Evolutionary conservation across 2,329 filamentous ascomycete genomes (phyloP).

Genomic region (Colletotrichum orbiculare): DNA sequence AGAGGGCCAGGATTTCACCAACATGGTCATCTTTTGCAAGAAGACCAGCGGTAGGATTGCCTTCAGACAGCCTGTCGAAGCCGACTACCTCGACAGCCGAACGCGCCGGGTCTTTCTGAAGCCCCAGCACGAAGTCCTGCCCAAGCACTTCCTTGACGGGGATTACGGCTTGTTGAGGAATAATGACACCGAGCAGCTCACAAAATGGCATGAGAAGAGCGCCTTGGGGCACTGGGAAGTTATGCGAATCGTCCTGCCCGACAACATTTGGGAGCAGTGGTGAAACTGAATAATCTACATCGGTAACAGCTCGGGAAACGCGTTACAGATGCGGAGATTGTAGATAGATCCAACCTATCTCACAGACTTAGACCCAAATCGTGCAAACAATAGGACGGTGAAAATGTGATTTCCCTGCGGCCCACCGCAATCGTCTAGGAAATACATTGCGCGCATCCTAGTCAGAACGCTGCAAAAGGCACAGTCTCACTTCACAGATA

Average conservation of each 20-base stretch:
- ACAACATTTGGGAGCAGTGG: conserved; percentile 88
- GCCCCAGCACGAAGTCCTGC: conserved; percentile 77
- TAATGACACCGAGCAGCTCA: conserved; percentile 74
- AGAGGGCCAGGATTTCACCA: conserved; percentile 80
- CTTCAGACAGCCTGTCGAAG: conserved; percentile 73
- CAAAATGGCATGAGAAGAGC: conserved; percentile 78
- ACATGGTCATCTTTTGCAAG: conserved; percentile 95
- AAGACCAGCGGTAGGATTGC: conserved; percentile 65
- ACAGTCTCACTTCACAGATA: too few relatives aligned
- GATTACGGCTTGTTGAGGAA: conserved; percentile 66
- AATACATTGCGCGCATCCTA: too few relatives aligned
- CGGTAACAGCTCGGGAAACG: background rate
- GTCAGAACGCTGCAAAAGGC: too few relatives aligned
- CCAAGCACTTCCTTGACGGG: conserved; percentile 56
- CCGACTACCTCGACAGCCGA: conserved; percentile 79
- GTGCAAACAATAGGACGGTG: too few relatives aligned
- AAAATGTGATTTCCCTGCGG: too few relatives aligned
- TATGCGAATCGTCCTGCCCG: conserved; percentile 87
- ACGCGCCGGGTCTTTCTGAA: conserved; percentile 76
- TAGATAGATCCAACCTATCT: background rate
- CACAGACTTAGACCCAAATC: too few relatives aligned
- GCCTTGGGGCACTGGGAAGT: conserved; percentile 90
- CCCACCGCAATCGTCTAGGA: background rate
- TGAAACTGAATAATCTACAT: conserved; percentile 53
- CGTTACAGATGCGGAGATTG: background rate